Evolutionary conservation across 768 basidiomycete species (phyloP), one percentile per base, ranked within the genome.

Genomic region (Kwoniella botswanensis): DNA sequence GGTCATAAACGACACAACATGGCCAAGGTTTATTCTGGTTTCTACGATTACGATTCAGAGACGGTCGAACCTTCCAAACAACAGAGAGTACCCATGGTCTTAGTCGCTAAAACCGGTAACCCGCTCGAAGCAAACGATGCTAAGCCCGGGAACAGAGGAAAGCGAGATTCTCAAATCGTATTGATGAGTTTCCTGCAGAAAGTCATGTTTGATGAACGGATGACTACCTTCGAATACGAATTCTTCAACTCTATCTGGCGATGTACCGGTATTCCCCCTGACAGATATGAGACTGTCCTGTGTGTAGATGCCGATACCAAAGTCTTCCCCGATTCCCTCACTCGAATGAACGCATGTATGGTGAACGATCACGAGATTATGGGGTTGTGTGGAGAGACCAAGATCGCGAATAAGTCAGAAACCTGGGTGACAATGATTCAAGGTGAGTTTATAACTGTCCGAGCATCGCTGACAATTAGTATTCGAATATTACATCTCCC

Each of bases 371-470:
- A 90, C 77, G 97, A 98, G 84, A 98, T 98, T 74, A 98, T 98
- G 97, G 97, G 95, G 22, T 87, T 99, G 26, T 99, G 97, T 80
- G 97, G 97, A 29, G 97, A 99, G 86, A 99, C 97, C 71, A 99
- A 99, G 89, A 95, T 99, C 77, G 97, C 97, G 44, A 99, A 99
- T 86, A 99, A 99, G 87, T 90, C 91, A 17, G 96, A 98, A 82
- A 94, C 94, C 12, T 98, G 96, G 86, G 95, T 98, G 55, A 98
- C 96, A 17, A 98, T 99, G 97, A 98, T 99, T 85, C 97, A 99
- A 88, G 95, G 96, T 95, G 67, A 57, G 92, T 85, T 56, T 18
- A 54, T 56, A 12, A 72, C 54, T 4, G n/a, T 29, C 17, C 18
- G 11, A 22, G 7, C 50, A n/a, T 7, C 4, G 26, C 73, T 77